Base-by-base conservation (phyloP, 352 stramenopile genomes). In the Pythium phragmiticola region DNA sequence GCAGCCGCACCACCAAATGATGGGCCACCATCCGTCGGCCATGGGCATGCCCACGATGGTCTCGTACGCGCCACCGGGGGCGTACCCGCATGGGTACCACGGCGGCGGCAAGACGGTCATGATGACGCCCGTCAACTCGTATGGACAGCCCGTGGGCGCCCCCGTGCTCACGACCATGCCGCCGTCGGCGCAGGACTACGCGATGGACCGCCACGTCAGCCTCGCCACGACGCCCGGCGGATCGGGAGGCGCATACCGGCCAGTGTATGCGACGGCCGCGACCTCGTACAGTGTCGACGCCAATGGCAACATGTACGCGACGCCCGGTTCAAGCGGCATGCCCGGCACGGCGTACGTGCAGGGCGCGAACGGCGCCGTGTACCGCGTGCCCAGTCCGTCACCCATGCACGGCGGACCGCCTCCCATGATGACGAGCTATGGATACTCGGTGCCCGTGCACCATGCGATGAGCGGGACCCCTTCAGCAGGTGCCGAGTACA, bases 221-320 rank as follows among this genome's bases (percentile, higher is more conserved):
- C 65, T 80, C 21, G 69, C 73, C 23, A 78, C 73, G 48, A 69
- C 86, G n/a, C 64, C 73, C 28, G 37, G 41, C 17, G 47, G 43
- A 2, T 7, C 21, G 7, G 47, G 43, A 7, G 14, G 42, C 8
- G n/a, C 50, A 11, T 68, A 68, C 47, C 53, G 54, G 0, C 54
- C 45, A 5, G 39, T 68, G 54, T 68, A 68, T 48, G 53, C 62
- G 36, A 49, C 52, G 39, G 43, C 57, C 6, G 46, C 53, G 26
- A 30, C 64, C 13, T n/a, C 56, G n/a, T 55, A 66, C 37, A 55
- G 52, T 11, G 70, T 69, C 43, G 66, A 74, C 57, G 73, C 84
- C 66, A 82, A 78, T 57, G 56, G 64, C 51, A 73, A 73, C 47
- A 73, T 88, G 69, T 90, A 87, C 65, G 33, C 54, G 14, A 60